Conservation (phyloP, 768 basidiomycete species). For the Boletus sp. region DNA sequence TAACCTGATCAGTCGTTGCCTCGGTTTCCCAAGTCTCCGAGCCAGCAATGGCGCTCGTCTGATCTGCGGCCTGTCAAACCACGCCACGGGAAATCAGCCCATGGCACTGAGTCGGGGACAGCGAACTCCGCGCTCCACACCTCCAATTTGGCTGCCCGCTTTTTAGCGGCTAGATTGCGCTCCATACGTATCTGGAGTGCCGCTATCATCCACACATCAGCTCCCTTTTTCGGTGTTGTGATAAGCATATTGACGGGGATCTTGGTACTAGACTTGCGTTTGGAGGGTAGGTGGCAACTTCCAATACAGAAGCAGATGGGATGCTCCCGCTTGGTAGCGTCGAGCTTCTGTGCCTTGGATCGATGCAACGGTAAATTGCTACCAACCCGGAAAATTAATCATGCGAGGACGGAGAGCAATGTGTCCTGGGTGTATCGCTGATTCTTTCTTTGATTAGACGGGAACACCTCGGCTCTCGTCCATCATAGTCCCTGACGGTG, state of each 20-base stretch:
- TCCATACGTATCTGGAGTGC: slow-evolving; percentile 3
- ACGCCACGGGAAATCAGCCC: not conserved
- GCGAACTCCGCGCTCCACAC: slow-evolving; percentile 1
- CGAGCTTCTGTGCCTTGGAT: not conserved
- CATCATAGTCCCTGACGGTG: too few relatives aligned
- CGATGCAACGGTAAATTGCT: not conserved
- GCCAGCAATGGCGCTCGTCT: not conserved
- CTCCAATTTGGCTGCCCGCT: not conserved
- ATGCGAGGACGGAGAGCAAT: not conserved
- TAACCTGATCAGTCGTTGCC: not conserved
- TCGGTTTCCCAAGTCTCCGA: not conserved
- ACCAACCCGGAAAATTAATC: not conserved
- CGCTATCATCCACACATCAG: too few relatives aligned
- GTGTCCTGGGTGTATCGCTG: not conserved
- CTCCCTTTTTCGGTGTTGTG: too few relatives aligned
- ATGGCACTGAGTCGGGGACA: not conserved
- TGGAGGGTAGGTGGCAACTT: not conserved
- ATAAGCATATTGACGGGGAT: not conserved
- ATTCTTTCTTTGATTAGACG: not conserved
- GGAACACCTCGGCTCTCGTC: too few relatives aligned
- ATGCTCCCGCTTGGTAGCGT: not conserved
- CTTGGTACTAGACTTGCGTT: not conserved
- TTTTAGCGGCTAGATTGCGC: not conserved
- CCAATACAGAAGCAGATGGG: not conserved
- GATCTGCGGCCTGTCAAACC: not conserved